These are phyloP conservation scores for Udeniomyces megalosporus DNA, from an alignment of 768 basidiomycete genomes.

Conservation along the genomic window DNA sequence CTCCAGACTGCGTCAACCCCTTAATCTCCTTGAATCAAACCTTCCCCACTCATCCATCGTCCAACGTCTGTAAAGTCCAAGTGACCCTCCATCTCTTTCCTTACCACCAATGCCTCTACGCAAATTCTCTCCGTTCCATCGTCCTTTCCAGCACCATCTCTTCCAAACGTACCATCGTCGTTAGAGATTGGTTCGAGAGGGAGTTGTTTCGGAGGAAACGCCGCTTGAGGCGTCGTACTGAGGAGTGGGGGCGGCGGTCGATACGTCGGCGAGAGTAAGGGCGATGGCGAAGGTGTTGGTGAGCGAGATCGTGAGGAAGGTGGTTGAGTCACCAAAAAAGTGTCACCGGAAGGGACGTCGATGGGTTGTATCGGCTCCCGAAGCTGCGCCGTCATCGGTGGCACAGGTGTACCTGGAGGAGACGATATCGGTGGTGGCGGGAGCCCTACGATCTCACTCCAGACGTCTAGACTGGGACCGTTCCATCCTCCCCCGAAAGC, in stretches of 20 bases:
- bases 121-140: slow-evolving; percentile 13
- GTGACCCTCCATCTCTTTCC: slow-evolving; percentile 12
- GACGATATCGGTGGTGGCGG: too few relatives aligned
- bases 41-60: background rate
- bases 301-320: background rate
- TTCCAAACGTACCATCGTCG: background rate
- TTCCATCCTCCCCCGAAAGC: background rate
- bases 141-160: too few relatives aligned
- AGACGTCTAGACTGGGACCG: background rate
- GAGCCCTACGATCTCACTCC: background rate
- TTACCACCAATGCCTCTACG: slow-evolving; percentile 10
- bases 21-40: too few relatives aligned
- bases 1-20: too few relatives aligned
- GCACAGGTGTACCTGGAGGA: too few relatives aligned
- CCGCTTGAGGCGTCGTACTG: background rate
- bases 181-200: too few relatives aligned
- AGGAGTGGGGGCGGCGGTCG: slow-evolving; percentile 9
- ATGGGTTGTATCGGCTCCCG: too few relatives aligned
- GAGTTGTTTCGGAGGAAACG: background rate
- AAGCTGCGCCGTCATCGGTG: too few relatives aligned
- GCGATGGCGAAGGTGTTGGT: slow-evolving; percentile 3
- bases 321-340: too few relatives aligned
- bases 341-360: too few relatives aligned
- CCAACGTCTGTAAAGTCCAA: slow-evolving; percentile 11
- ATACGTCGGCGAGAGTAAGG: slow-evolving; percentile 1